Base-by-base conservation (phyloP, 2,329 filamentous ascomycete genomes). In the Monosporascus cannonballus region DNA sequence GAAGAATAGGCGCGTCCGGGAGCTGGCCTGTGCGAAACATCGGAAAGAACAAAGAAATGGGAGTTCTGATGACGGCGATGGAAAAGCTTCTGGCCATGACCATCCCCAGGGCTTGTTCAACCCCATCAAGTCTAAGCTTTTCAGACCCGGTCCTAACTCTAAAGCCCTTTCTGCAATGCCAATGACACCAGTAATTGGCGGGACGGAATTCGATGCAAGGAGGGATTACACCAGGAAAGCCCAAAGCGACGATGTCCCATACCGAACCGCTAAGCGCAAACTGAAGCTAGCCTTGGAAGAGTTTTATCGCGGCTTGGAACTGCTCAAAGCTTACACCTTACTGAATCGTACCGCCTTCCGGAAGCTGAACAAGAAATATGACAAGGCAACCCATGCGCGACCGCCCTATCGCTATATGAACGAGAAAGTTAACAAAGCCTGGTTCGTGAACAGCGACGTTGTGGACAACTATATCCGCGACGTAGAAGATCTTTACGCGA, bases 321-420 rank as follows among this genome's bases (percentile, higher is more conserved):
- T 97, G 46, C 78, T 99, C 54, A 97, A 96, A 72, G 89, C 90
- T 0, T 99, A 96, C 63, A 87, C 91, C 1, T 74, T 96, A 22
- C 77, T 96, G 15, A 99, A 99, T 68, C 83, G 90, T 48, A 96
- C 90, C 0, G 94, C 91, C 0, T 97, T 97, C 65, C 86, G 92
- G 34, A 99, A 99, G 70, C 90, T 99, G 66, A 96, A 96, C 72
- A 99, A 99, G 70, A 99, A 99, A 71, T 97, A 95, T 67, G 92
- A 97, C 76, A 99, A 97, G 73, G 84, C 87, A 2, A 84, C 91
- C 52, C 83, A 91, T 61, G 86, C 90, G 41, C 81, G 87, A 11
- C 90, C 90, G 0, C 80, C 86, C 0, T 80, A 88, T 65, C 82
- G 87, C 27, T 97, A 93, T 69, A 89, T 96, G 81, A 86, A 86